Conservation (phyloP, 345 rosid genomes). For the Lepidium sativum region DNA sequence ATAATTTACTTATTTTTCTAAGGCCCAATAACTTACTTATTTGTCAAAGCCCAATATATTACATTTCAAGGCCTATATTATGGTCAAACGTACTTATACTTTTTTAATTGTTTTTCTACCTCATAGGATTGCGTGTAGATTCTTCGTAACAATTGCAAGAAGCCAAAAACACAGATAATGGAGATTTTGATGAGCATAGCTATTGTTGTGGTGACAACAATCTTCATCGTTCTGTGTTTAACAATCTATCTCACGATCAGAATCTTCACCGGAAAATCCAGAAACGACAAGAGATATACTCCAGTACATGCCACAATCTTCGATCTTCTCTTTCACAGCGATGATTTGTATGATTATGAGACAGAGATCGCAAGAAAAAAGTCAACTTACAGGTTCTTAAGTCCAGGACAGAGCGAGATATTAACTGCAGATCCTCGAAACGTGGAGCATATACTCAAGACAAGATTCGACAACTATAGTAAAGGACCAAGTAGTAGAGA, state of each 20-base stretch:
- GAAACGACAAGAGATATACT: slow-evolving; percentile 31
- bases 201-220: slow-evolving; percentile 8
- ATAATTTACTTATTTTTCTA: too few relatives aligned
- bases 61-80: too few relatives aligned
- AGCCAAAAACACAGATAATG: neutral
- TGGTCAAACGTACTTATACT: too few relatives aligned
- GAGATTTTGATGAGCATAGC: slow-evolving; percentile 19
- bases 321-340: slow-evolving; percentile 32
- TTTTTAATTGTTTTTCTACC: too few relatives aligned
- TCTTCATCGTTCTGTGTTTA: slow-evolving; percentile 14
- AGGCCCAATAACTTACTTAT: too few relatives aligned
- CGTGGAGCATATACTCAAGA: slow-evolving; percentile 54
- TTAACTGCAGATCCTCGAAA: slow-evolving; percentile 53
- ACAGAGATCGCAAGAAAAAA: slow-evolving; percentile 34
- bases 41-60: too few relatives aligned
- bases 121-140: too few relatives aligned
- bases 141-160: too few relatives aligned
- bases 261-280: slow-evolving; percentile 43
- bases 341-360: slow-evolving; percentile 48
- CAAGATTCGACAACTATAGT: slow-evolving; percentile 39
- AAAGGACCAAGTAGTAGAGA: slow-evolving; percentile 36
- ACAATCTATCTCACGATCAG: slow-evolving; percentile 21
- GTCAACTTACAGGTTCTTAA: slow-evolving; percentile 51
- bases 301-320: slow-evolving; percentile 56
- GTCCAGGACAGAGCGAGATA: slow-evolving; percentile 27